A percentile compares a stretch with the other conserved stretches of the same genome.
These are phyloP conservation scores for Sporothrix sp. DNA, from an alignment of 2,329 filamentous ascomycete genomes.

Conservation along the genomic window DNA sequence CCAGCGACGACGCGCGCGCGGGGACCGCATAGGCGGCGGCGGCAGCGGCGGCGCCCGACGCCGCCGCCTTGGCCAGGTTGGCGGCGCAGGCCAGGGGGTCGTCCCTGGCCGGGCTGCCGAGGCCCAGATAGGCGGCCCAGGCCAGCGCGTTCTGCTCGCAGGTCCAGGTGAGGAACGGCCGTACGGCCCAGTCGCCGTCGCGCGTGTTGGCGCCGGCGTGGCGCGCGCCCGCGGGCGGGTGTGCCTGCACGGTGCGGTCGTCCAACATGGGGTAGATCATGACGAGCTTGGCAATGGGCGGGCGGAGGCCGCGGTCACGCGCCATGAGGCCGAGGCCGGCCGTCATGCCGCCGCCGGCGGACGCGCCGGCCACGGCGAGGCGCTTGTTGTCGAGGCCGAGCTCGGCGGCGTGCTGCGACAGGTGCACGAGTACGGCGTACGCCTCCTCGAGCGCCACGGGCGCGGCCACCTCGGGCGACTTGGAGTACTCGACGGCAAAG, in stretches of 20 bases:
- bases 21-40: conserved; percentile 20
- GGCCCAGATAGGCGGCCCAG: conserved; percentile 23
- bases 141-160: conserved; percentile 17
- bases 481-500: conserved; percentile 36
- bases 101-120: conserved; percentile 5
- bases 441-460: conserved; percentile 35
- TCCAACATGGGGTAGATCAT: conserved; percentile 32
- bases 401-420: conserved; percentile 23
- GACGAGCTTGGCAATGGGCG: conserved; percentile 26
- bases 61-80: conserved; percentile 7
- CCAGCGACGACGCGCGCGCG: conserved; percentile 18
- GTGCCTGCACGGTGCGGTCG: conserved; percentile 20
- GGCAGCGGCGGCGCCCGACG: neutral
- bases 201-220: conserved; percentile 10
- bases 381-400: conserved; percentile 20
- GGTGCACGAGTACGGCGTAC: conserved; percentile 23
- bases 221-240: conserved; percentile 19
- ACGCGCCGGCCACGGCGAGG: conserved; percentile 21
- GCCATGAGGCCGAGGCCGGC: conserved; percentile 31
- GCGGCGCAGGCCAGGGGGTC: conserved; percentile 1
- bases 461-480: conserved; percentile 39
- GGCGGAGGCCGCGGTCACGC: conserved; percentile 22
- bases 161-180: conserved; percentile 19
- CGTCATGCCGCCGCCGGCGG: conserved; percentile 23
- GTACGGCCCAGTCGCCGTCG: conserved; percentile 14